Evolutionary conservation across 2,329 filamentous ascomycete genomes (phyloP), one percentile per base, ranked within the genome.

Genomic region (Neopestalotiopsis rosae): DNA sequence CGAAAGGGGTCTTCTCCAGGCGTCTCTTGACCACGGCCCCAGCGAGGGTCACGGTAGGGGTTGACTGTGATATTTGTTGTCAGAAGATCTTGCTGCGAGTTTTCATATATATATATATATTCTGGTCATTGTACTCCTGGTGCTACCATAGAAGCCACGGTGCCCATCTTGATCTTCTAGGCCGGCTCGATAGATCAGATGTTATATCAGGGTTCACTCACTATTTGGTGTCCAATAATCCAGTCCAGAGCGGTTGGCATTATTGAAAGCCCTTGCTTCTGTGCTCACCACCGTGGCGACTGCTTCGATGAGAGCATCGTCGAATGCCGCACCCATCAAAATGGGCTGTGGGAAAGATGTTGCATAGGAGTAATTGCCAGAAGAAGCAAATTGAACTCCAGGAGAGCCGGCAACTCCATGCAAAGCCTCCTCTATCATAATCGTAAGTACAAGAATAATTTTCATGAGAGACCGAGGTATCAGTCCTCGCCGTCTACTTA

Each of bases 321-420:
- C 76, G 49, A 79, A 78, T 2, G 77, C 73, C 7, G 77, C 76
- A 17, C 73, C 72, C 73, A 77, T 74, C 7, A 75, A 68, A 56
- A 79, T 77, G 10, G 77, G 76, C 42, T 74, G 74, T 4, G 77
- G 72, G 66, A 79, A 79, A n/a, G 75, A 76, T 4, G 76, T 79
- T 6, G 77, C 76, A 58, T 74, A 76, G 28, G 73, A 74, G 67
- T 74, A 78, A 52, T 76, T 68, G 5, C 71, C 72, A 14, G 66
- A 69, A 20, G 71, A 49, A 20, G 71, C 70, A 66, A 77, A 77
- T 17, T n/a, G 70, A 10, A 77, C 75, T 0, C 88, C 89, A 0
- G 86, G 86, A 13, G 83, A 84, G 7, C 74, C 75, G 3, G 87
- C 89, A 0, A 92, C 81, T 1, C 90, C 90, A 73, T 92, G 90